Base-by-base conservation (phyloP, 129 eudicot genomes). In the Ambrosia trifida region DNA sequence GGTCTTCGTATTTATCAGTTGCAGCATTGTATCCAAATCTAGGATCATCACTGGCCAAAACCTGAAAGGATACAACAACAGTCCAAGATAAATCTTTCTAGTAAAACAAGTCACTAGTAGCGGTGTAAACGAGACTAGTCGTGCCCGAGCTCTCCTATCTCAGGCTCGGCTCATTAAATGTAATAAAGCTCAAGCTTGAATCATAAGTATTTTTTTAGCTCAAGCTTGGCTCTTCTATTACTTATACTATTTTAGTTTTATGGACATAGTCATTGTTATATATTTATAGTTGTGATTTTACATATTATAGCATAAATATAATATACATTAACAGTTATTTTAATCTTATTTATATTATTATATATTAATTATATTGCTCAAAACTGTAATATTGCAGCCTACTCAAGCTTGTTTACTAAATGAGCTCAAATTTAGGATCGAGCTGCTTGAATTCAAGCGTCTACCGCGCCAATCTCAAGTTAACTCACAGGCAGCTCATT, bases 21-120 rank as follows among this genome's bases (percentile, higher is more conserved):
- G 97, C 97, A 51, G 93, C 96, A 65, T 91, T 91, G 71, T 86
- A 91, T 72, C 95, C 95, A 69, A 72, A 90, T 83, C 76, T 81
- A 17, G 73, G 52, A 61, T 87, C 72, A 43, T 87, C 88, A 50
- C 73, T 79, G 2, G 91, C 81, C 17, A 90, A 85, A 45, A 87
- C 91, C 95, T 90, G 75, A 44, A 31, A 44, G 17, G 30, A 7
- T 32, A n/a, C 2, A 8, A 58, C 14, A 20, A 49, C 45, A 35
- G 51, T 50, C 56, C 41, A 64, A 19, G 8, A 11, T 19, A 9
- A 9, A 69, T 36, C 45, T 47, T 47, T 17, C 52, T 40, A 14
- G 33, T n/a, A 3, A 7, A 64, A 64, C 4, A 17, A 30, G 2
- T 13, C 4, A 47, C 6, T 3, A n/a, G 7, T n/a, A 14, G 1